These are phyloP conservation scores for Warburgia ugandensis DNA, from an alignment of 164 flowering plant genomes.

Conservation along the genomic window DNA sequence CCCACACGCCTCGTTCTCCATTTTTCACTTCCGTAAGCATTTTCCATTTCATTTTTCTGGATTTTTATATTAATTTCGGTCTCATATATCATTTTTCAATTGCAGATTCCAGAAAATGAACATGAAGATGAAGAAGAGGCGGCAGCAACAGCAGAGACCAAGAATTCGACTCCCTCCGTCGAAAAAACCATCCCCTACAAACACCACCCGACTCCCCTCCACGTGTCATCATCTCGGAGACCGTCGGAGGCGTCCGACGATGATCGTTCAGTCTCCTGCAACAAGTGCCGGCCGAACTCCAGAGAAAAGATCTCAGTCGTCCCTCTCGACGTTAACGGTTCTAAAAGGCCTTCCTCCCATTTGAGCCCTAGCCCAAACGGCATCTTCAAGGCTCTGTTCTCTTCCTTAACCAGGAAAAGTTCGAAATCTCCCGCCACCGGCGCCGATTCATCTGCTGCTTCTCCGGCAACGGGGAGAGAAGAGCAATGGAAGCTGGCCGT, in stretches of 20 bases:
- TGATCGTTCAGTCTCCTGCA: slow-evolving; percentile 53
- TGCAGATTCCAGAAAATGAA: slow-evolving; percentile 46
- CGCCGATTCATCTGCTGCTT: slow-evolving; percentile 4
- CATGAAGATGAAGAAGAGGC: slow-evolving; percentile 22
- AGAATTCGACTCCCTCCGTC: slow-evolving; percentile 5
- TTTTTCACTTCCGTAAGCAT: slow-evolving; percentile 55
- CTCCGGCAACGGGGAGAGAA: slow-evolving; percentile 27
- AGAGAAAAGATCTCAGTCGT: slow-evolving; percentile 74
- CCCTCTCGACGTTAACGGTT: slow-evolving; percentile 37
- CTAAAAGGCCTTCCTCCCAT: slow-evolving; percentile 20
- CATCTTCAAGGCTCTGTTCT: slow-evolving; percentile 50
- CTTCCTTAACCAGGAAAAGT: slow-evolving; percentile 46
- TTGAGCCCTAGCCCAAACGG: slow-evolving; percentile 42
- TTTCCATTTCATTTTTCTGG: background rate
- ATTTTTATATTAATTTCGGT: background rate
- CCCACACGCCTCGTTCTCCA: slow-evolving; percentile 31
- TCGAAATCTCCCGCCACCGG: slow-evolving; percentile 23
- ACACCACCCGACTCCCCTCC: slow-evolving; percentile 56
- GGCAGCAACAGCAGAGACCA: slow-evolving; percentile 4
- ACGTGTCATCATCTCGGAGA: slow-evolving; percentile 3
- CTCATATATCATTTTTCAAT: background rate
- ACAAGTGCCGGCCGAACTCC: slow-evolving; percentile 69
- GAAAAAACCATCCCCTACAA: slow-evolving; percentile 4
- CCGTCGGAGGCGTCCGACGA: background rate
- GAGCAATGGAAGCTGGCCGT: slow-evolving; percentile 72